Evolutionary conservation across 306 rosid species (phyloP).

Genomic region (Crotalaria pallida): DNA sequence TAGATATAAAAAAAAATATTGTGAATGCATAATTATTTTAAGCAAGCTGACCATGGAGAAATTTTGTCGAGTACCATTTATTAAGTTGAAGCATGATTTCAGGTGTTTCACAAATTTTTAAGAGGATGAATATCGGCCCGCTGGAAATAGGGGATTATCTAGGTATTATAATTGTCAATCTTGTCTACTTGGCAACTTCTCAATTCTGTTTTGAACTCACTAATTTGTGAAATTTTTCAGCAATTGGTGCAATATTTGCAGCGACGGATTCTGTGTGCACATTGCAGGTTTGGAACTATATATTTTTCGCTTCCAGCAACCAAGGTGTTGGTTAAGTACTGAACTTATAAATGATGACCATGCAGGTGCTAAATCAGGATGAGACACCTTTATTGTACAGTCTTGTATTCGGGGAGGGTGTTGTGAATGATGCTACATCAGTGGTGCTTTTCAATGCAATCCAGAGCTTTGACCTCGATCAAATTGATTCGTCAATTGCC

Average conservation of each 20-base stretch:
- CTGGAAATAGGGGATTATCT: constrained; percentile 72
- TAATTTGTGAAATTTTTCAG: constrained; percentile 35
- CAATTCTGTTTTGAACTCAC: constrained; percentile 4
- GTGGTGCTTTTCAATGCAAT: constrained; percentile 81
- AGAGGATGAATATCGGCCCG: constrained; percentile 75
- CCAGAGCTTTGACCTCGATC: constrained; percentile 58
- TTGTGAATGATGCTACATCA: constrained; percentile 48
- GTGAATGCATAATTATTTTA: not conserved
- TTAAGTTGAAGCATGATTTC: constrained; percentile 35
- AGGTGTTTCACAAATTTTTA: constrained; percentile 59
- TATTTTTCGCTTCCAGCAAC: constrained; percentile 17
- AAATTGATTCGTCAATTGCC: constrained; percentile 39
- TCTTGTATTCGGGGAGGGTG: too few species aligned
- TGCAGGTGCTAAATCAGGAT: constrained; percentile 16
- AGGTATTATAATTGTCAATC: constrained; percentile 40
- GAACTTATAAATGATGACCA: constrained; percentile 21
- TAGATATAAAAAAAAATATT: not conserved
- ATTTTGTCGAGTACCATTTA: not conserved
- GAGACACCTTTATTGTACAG: constrained; percentile 46
- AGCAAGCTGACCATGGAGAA: not conserved
- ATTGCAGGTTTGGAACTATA: constrained; percentile 64
- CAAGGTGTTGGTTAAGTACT: constrained; percentile 16
- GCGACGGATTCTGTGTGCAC: constrained; percentile 99
- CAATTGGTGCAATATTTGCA: constrained; percentile 96
- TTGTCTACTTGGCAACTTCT: constrained; percentile 2